These are phyloP conservation scores for Dalechampia spathulata DNA, from an alignment of 441 rosid genomes.

Conservation along the genomic window DNA sequence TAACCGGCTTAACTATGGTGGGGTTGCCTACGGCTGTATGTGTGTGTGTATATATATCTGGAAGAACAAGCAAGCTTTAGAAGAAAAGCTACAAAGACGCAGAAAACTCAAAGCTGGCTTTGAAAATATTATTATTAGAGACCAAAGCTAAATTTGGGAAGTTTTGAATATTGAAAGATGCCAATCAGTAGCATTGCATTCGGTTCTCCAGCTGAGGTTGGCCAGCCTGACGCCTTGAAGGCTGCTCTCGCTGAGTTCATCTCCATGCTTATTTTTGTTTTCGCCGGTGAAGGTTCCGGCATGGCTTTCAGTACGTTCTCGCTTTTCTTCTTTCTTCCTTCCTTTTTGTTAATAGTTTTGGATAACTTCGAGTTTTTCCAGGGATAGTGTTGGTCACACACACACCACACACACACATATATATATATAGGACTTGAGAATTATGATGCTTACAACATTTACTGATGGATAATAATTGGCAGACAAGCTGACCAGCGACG, in stretches of 20 bases:
- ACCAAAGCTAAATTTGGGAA: conserved; percentile 9
- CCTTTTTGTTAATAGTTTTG: no score
- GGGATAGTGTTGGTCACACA: no score
- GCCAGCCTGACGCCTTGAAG: conserved; percentile 51
- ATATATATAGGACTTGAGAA: neutral
- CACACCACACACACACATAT: no score
- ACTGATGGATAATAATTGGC: neutral
- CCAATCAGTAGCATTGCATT: conserved; percentile 65
- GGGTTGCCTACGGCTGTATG: conserved; percentile 13
- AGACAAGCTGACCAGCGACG: conserved; percentile 58
- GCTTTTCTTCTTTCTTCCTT: neutral
- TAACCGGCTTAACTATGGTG: conserved; percentile 23
- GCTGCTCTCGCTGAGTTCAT: conserved; percentile 81
- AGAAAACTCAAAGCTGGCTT: conserved; percentile 6
- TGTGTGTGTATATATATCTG: no score
- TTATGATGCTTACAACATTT: neutral
- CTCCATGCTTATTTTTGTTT: no score
- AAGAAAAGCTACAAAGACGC: neutral
- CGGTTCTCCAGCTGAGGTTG: conserved; percentile 52
- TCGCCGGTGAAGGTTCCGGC: no score
- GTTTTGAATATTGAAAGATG: conserved; percentile 28
- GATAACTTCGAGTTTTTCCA: no score
- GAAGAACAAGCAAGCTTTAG: neutral
- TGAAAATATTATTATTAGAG: neutral
- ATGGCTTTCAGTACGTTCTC: conserved; percentile 52